Conservation (phyloP, 306 rosid species). For the Inga leiocalycina region DNA sequence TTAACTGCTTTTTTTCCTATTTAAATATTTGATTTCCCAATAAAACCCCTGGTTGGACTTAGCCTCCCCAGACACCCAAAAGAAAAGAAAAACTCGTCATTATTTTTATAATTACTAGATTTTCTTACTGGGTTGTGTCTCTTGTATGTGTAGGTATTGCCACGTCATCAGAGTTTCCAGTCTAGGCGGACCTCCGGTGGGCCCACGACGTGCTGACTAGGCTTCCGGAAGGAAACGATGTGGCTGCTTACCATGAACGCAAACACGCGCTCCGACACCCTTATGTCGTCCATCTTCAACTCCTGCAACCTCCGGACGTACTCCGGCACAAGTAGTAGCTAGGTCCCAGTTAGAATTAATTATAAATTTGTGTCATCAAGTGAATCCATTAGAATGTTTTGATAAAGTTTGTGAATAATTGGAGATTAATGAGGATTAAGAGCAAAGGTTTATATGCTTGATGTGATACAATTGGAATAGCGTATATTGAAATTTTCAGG, state of each 20-base stretch:
- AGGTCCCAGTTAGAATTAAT: constrained; percentile 57
- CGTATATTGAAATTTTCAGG: not conserved
- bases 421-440: not conserved
- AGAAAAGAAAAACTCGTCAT: not conserved
- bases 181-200: constrained; percentile 86
- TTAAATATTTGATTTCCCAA: not conserved
- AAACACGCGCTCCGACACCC: constrained; percentile 85
- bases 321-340: constrained; percentile 90
- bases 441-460: not conserved
- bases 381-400: not conserved
- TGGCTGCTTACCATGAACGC: constrained; percentile 98
- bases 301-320: constrained; percentile 85
- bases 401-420: not conserved
- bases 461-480: not conserved
- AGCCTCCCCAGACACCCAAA: constrained; percentile 64
- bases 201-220: constrained; percentile 74
- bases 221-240: constrained; percentile 84
- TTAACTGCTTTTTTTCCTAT: not conserved
- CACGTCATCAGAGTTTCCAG: constrained; percentile 70
- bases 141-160: not conserved
- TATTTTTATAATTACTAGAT: not conserved
- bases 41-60: constrained; percentile 66
- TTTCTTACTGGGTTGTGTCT: not conserved
- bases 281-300: constrained; percentile 89
- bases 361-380: not conserved